Evolutionary conservation across 768 basidiomycete genomes (phyloP).

Genomic region (Gloeostereum incarnatum): DNA sequence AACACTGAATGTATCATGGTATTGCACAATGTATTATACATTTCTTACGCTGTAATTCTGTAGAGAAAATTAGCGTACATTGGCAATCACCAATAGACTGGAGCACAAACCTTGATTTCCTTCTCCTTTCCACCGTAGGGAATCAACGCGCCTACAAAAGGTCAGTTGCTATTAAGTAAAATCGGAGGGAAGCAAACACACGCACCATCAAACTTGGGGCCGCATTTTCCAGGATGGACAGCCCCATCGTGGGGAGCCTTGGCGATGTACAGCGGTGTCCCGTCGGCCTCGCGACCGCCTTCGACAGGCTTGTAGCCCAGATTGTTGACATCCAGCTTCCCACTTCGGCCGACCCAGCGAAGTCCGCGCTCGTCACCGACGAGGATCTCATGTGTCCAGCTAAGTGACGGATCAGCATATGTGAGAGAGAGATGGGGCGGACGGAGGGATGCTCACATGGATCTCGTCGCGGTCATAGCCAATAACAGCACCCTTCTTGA

Average conservation of each 20-base stretch:
- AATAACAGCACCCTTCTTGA: slow-evolving; percentile 55
- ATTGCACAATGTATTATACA: no score
- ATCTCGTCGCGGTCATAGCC: slow-evolving; percentile 53
- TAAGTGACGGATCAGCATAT: slow-evolving; percentile 14
- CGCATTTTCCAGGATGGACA: slow-evolving; percentile 58
- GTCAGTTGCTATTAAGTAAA: slow-evolving; percentile 1
- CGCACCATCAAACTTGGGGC: slow-evolving; percentile 41
- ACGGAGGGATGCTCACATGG: slow-evolving; percentile 29
- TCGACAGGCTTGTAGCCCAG: slow-evolving; percentile 51
- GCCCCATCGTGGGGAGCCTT: slow-evolving; percentile 43
- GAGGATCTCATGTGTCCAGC: slow-evolving; percentile 60
- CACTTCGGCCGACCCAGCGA: slow-evolving; percentile 44
- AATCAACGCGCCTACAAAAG: slow-evolving; percentile 40
- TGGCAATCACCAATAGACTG: slow-evolving; percentile 10
- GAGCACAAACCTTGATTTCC: slow-evolving; percentile 29
- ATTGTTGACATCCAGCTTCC: slow-evolving; percentile 29
- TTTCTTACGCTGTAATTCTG: no score
- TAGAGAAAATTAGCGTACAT: no score
- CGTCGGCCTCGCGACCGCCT: slow-evolving; percentile 56
- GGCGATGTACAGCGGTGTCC: slow-evolving; percentile 51
- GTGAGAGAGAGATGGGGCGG: no score
- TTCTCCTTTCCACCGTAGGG: slow-evolving; percentile 44
- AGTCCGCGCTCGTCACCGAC: slow-evolving; percentile 49
- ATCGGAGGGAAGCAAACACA: slow-evolving; percentile 1
- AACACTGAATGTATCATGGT: no score